phyloP scores from a whole-genome alignment of 2,329 filamentous ascomycete genomes.

The Neopestalotiopsis sp. region DNA sequence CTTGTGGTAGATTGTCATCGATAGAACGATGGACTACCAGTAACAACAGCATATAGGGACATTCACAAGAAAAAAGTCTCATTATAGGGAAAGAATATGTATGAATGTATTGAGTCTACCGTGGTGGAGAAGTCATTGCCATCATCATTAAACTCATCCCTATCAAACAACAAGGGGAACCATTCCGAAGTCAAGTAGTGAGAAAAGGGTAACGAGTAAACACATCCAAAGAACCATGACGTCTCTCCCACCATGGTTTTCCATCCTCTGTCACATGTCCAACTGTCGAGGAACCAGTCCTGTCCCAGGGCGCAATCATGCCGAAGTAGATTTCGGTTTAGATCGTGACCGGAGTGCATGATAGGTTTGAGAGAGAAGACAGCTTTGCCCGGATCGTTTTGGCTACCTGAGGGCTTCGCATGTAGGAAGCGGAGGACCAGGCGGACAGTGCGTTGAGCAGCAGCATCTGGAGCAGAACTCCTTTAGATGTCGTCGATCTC shows the following conservation, averaged over 20 bases:
- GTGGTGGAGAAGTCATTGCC: constrained; percentile 9
- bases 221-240: constrained; percentile 50
- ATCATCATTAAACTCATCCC: constrained; percentile 17
- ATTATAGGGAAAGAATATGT: neutral
- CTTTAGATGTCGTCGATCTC: constrained; percentile 93
- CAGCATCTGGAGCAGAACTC: neutral
- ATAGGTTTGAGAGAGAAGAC: constrained; percentile 62
- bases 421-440: constrained; percentile 15
- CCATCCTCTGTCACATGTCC: constrained; percentile 34
- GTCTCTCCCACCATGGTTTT: constrained; percentile 66
- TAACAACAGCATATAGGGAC: too few species aligned
- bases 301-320: neutral
- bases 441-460: constrained; percentile 17
- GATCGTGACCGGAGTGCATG: neutral
- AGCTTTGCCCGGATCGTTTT: constrained; percentile 41
- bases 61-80: too few species aligned
- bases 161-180: neutral
- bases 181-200: neutral
- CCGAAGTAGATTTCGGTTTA: neutral
- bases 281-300: constrained; percentile 53
- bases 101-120: constrained; percentile 16
- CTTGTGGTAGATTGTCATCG: too few species aligned
- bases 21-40: too few species aligned
- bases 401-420: neutral
- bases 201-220: neutral